Evolutionary conservation across 768 basidiomycete species (phyloP).

Genomic region (Cystofilobasidium ferigula): DNA sequence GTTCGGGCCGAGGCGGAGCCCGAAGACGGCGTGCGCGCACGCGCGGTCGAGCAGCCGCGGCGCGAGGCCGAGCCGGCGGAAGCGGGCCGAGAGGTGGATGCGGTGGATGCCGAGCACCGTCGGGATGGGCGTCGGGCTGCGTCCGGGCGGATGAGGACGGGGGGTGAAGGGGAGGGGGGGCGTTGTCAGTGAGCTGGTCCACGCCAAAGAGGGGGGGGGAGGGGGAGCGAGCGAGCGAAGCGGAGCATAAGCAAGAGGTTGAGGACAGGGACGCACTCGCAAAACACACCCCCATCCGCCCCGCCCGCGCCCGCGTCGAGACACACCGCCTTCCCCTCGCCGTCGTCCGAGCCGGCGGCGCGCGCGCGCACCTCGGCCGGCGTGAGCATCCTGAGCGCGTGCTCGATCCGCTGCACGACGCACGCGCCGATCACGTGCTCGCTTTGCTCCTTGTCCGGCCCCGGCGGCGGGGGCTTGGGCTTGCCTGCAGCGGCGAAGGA

Average conservation of each 20-base stretch:
- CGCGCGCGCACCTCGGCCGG: constrained; percentile 1
- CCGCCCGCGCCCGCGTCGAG: constrained; percentile 3
- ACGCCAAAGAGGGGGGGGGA: not conserved
- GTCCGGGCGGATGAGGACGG: not conserved
- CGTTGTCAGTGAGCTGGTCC: not conserved
- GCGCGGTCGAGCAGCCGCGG: constrained; percentile 12
- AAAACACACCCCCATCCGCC: constrained; percentile 21
- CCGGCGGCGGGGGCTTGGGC: not conserved
- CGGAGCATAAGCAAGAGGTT: not conserved
- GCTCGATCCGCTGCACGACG: constrained; percentile 23
- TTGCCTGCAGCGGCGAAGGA: not conserved
- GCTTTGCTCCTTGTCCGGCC: not conserved
- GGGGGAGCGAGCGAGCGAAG: not conserved
- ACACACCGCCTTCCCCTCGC: not conserved
- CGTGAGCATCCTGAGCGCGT: constrained; percentile 5
- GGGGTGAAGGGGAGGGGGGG: not conserved
- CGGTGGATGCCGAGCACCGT: constrained; percentile 21
- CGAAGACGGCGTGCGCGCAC: constrained; percentile 9
- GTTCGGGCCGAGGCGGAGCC: not conserved
- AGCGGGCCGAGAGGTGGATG: constrained; percentile 13
- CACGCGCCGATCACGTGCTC: constrained; percentile 16
- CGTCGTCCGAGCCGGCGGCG: not conserved
- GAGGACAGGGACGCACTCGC: constrained; percentile 16
- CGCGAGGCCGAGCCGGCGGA: constrained; percentile 9
- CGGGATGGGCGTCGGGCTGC: constrained; percentile 9